Evolutionary conservation across 805 yeast genomes (phyloP).

Genomic region (Zygosaccharomyces bailii): DNA sequence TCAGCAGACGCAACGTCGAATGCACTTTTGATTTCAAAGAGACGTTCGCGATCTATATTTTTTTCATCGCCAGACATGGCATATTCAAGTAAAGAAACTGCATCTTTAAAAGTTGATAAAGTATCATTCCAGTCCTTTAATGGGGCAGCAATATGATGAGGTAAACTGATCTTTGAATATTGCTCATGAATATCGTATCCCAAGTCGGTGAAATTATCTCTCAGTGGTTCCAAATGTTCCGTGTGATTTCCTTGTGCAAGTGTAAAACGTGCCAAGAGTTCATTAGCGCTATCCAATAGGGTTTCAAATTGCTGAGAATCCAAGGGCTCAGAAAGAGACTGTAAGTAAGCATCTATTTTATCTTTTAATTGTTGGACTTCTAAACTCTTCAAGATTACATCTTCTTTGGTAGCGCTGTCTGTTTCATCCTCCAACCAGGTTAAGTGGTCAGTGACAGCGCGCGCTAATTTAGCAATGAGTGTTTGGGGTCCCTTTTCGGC

Average conservation of each 20-base stretch:
- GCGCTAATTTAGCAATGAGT: conserved; percentile 38
- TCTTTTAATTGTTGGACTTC: conserved; percentile 27
- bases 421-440: conserved; percentile 82
- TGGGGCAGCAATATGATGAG: conserved; percentile 20
- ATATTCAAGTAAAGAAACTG: conserved; percentile 19
- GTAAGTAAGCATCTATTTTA: conserved; percentile 39
- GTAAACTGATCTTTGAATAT: conserved; percentile 42
- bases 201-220: conserved; percentile 42
- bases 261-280: conserved; percentile 43
- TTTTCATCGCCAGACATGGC: conserved; percentile 26
- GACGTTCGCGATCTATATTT: conserved; percentile 28
- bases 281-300: conserved; percentile 43
- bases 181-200: conserved; percentile 53
- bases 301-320: conserved; percentile 44
- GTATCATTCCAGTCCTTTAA: conserved; percentile 15
- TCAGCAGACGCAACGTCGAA: conserved; percentile 25
- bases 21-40: conserved; percentile 32
- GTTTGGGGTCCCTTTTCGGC: conserved; percentile 40
- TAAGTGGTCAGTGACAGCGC: conserved; percentile 45
- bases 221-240: conserved; percentile 42
- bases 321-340: conserved; percentile 46
- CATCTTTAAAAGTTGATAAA: conserved; percentile 16
- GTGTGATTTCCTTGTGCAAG: conserved; percentile 44
- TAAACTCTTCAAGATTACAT: conserved; percentile 36
- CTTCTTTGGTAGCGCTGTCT: conserved; percentile 43